Conservation (phyloP, 345 rosid species). For the Rhodomyrtus tomentosa region DNA sequence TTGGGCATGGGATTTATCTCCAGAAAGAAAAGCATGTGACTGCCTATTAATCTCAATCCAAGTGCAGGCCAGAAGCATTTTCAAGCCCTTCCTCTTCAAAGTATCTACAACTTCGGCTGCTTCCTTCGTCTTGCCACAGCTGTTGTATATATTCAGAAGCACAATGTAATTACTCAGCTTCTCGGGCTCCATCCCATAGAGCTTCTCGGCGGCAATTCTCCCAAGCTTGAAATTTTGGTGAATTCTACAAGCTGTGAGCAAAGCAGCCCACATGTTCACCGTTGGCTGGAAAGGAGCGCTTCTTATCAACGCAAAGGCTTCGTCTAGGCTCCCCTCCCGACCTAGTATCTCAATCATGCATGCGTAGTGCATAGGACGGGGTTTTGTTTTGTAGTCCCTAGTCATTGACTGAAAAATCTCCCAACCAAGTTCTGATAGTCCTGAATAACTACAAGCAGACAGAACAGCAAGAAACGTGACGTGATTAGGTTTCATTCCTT, state of each 20-base stretch:
- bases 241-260: constrained; percentile 72
- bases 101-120: constrained; percentile 56
- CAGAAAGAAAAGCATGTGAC: constrained; percentile 46
- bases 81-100: constrained; percentile 61
- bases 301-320: constrained; percentile 67
- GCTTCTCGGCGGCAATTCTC: constrained; percentile 64
- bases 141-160: constrained; percentile 63
- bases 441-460: constrained; percentile 70
- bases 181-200: constrained; percentile 73
- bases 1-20: constrained; percentile 46
- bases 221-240: constrained; percentile 71
- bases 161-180: constrained; percentile 71
- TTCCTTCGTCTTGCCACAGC: constrained; percentile 54
- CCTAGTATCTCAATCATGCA: constrained; percentile 77
- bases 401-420: constrained; percentile 63
- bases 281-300: constrained; percentile 59
- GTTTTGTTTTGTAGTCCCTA: constrained; percentile 49
- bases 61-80: constrained; percentile 62
- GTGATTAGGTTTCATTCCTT: constrained; percentile 54
- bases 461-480: constrained; percentile 70
- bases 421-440: constrained; percentile 63
- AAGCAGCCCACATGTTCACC: constrained; percentile 87
- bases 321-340: constrained; percentile 67
- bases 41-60: constrained; percentile 65
- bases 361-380: constrained; percentile 81